Conservation (phyloP, 1,139 yeast genomes). For the Saccharomyces hybrid region DNA sequence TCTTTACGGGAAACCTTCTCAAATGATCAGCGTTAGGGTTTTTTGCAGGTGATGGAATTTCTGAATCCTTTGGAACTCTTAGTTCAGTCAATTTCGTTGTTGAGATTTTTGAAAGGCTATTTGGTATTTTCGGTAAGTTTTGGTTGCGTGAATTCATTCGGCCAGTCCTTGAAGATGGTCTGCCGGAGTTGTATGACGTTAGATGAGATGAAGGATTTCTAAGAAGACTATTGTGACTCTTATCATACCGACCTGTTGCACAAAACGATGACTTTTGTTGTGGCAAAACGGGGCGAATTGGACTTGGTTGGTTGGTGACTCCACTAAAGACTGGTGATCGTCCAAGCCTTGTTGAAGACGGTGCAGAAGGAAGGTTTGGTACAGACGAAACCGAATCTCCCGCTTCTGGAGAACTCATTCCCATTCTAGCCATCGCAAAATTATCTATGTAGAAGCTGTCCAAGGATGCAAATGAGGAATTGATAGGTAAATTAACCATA, state of each 20-base stretch:
- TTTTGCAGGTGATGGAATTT: not conserved
- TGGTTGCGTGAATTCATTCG: not conserved
- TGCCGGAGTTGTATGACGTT: conserved; percentile 1
- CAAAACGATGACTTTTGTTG: not conserved
- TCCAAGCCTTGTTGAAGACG: not conserved
- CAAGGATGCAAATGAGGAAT: conserved; percentile 69
- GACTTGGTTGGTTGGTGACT: not conserved
- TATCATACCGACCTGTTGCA: not conserved
- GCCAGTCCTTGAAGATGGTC: conserved; percentile 7
- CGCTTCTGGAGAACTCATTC: conserved; percentile 4
- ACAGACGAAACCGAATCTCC: conserved; percentile 3
- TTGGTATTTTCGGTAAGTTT: not conserved
- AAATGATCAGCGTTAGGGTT: not conserved
- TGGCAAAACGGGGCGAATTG: not conserved
- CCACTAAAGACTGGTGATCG: not conserved
- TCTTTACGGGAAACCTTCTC: not conserved
- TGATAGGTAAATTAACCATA: conserved; percentile 50
- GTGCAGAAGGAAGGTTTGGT: not conserved
- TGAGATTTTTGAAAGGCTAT: not conserved
- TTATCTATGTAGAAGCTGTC: conserved; percentile 63
- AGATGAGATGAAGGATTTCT: conserved; percentile 5
- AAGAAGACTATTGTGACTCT: not conserved
- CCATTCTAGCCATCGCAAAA: conserved; percentile 29
- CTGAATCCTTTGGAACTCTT: not conserved
- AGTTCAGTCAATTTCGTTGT: not conserved